These are phyloP conservation scores for Suillus sp. DNA, from an alignment of 768 basidiomycete species.

Conservation along the genomic window DNA sequence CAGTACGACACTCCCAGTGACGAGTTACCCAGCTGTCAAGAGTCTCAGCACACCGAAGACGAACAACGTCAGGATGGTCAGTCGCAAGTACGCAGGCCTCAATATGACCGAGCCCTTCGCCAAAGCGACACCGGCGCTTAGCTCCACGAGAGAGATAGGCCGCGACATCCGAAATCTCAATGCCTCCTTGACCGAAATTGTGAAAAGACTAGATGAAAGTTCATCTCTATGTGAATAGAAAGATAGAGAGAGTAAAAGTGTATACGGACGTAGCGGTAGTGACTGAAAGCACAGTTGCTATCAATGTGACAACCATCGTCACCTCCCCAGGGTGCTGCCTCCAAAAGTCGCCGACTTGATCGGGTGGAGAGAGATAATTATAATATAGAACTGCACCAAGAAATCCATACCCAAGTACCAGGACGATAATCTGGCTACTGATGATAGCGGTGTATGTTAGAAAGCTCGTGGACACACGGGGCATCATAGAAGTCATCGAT, in stretches of 20 bases:
- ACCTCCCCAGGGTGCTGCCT: slow-evolving; percentile 2
- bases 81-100: slow-evolving; percentile 8
- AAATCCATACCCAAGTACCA: slow-evolving; percentile 12
- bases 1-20: not conserved
- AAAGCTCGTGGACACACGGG: too few species aligned
- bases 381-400: slow-evolving; percentile 9
- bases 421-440: not conserved
- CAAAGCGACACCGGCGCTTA: slow-evolving; percentile 17
- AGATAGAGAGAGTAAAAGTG: not conserved
- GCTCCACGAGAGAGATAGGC: slow-evolving; percentile 17
- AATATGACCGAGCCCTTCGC: slow-evolving; percentile 5
- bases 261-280: not conserved
- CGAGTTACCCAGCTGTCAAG: slow-evolving; percentile 20
- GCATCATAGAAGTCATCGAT: too few species aligned
- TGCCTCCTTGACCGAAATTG: slow-evolving; percentile 19
- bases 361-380: not conserved
- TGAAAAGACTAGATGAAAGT: not conserved
- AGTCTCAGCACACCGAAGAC: slow-evolving; percentile 18
- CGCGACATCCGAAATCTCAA: slow-evolving; percentile 18
- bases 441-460: not conserved
- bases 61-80: slow-evolving; percentile 6
- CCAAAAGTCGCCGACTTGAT: not conserved
- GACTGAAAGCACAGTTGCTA: slow-evolving; percentile 7
- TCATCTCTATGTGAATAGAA: not conserved
- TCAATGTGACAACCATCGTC: slow-evolving; percentile 8